These are phyloP conservation scores for Colletotrichum sp. DNA, from an alignment of 2,329 filamentous ascomycete genomes.

Conservation along the genomic window DNA sequence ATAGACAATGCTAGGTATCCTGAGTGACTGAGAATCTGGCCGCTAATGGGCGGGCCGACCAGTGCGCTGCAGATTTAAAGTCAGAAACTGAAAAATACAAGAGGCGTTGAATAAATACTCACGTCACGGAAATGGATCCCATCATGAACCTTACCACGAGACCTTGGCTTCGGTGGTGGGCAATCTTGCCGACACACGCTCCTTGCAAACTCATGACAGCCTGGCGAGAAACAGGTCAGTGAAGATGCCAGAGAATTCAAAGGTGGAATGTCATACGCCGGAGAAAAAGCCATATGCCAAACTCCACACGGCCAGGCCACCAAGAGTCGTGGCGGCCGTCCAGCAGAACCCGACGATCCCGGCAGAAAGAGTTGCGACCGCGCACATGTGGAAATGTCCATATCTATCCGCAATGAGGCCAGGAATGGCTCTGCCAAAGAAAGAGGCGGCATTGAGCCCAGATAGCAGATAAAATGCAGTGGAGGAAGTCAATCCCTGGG, in stretches of 20 bases:
- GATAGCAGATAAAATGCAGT: constrained; percentile 66
- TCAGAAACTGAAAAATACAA: not conserved
- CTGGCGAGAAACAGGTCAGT: constrained; percentile 28
- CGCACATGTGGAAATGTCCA: constrained; percentile 48
- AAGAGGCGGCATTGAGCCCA: constrained; percentile 63
- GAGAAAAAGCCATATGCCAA: constrained; percentile 51
- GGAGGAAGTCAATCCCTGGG: constrained; percentile 47
- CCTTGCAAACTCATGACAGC: constrained; percentile 50
- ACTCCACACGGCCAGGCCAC: constrained; percentile 47
- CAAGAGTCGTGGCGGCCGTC: constrained; percentile 43
- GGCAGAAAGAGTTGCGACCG: constrained; percentile 28
- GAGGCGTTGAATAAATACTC: constrained; percentile 12
- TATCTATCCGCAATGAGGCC: constrained; percentile 54
- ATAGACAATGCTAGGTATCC: constrained; percentile 44
- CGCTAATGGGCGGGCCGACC: constrained; percentile 45
- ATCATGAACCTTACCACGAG: constrained; percentile 45
- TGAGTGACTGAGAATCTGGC: constrained; percentile 37
- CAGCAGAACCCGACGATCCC: constrained; percentile 47
- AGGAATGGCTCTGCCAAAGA: constrained; percentile 55
- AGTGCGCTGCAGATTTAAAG: constrained; percentile 31
- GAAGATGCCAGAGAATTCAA: rapidly evolving
- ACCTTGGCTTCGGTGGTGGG: constrained; percentile 40
- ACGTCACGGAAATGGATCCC: constrained; percentile 46
- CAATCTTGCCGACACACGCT: constrained; percentile 47
- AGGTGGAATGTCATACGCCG: constrained; percentile 32